Percentiles rank a stretch among this genome's conserved stretches.
Conservation (phyloP, 345 rosid genomes). For the Brassica carinata region DNA sequence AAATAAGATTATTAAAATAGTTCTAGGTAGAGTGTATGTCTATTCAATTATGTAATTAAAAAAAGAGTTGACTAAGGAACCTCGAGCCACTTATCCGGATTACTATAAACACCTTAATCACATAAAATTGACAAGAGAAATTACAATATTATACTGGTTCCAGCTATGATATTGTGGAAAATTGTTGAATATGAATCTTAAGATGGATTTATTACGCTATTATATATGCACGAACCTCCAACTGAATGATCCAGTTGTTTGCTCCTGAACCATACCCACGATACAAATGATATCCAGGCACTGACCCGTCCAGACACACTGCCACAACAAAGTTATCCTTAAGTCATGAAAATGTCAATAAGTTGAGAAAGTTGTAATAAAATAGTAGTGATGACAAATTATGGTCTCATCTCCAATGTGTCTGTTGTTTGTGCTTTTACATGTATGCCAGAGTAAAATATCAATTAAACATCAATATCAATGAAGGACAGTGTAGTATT, state of each 20-base stretch:
- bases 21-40: not conserved
- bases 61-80: too few species aligned
- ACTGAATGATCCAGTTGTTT: not conserved
- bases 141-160: not conserved
- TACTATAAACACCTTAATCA: not conserved
- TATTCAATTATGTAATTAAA: not conserved
- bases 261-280: constrained; percentile 1
- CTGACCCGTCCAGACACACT: constrained; percentile 96
- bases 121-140: not conserved
- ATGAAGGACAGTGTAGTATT: not conserved
- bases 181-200: not conserved
- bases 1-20: not conserved
- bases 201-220: not conserved
- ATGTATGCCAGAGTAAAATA: not conserved
- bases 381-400: not conserved
- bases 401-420: not conserved
- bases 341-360: constrained; percentile 15
- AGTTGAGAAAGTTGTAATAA: not conserved
- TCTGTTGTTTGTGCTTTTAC: not conserved
- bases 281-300: constrained; percentile 81
- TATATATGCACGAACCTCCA: not conserved
- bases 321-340: constrained; percentile 25
- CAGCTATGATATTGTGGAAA: not conserved
- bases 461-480: not conserved
- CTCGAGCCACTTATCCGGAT: not conserved